phyloP scores from a whole-genome alignment of 2,329 filamentous ascomycete genomes.

The Chaetothyriales sp. region DNA sequence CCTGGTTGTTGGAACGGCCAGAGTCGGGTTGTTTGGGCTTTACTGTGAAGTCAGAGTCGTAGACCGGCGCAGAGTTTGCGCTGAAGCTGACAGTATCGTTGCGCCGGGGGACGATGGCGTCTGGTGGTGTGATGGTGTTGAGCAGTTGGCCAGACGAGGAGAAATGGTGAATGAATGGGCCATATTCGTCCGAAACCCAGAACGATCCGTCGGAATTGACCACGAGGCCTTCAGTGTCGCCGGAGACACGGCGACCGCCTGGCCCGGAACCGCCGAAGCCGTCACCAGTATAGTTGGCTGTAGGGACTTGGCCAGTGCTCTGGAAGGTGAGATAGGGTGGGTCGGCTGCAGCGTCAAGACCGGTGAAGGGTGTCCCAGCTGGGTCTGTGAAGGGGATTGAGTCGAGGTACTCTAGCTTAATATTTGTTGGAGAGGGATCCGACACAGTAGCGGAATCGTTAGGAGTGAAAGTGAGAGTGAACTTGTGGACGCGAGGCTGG shows the following conservation, averaged over 20 bases:
- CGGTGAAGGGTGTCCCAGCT: conserved; percentile 47
- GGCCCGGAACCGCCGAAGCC: conserved; percentile 51
- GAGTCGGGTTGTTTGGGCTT: conserved; percentile 44
- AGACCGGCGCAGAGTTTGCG: conserved; percentile 49
- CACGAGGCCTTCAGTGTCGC: conserved; percentile 56
- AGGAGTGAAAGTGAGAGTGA: conserved; percentile 42
- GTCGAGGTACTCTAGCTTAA: conserved; percentile 49
- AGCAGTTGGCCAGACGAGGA: conserved; percentile 44
- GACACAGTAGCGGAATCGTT: conserved; percentile 33
- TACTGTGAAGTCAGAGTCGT: conserved; percentile 36
- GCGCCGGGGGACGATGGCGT: conserved; percentile 50
- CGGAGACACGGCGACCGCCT: conserved; percentile 44
- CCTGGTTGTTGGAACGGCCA: conserved; percentile 59
- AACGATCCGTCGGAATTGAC: conserved; percentile 47
- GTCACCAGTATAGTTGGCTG: conserved; percentile 50
- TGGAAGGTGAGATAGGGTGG: conserved; percentile 39
- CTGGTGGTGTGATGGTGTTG: conserved; percentile 49
- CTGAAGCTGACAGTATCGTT: conserved; percentile 51
- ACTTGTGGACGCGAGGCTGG: conserved; percentile 55
- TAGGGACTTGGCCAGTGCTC: conserved; percentile 49
- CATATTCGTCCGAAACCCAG: conserved; percentile 60
- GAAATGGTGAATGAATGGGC: conserved; percentile 58
- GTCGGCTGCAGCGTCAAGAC: conserved; percentile 46
- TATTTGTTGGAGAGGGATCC: conserved; percentile 46
- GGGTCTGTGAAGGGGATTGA: conserved; percentile 53